A percentile compares a stretch with the other conserved stretches of the same genome.
Evolutionary conservation across 257 asterid species (phyloP).

Genomic region (Solanum pimpinellifolium): DNA sequence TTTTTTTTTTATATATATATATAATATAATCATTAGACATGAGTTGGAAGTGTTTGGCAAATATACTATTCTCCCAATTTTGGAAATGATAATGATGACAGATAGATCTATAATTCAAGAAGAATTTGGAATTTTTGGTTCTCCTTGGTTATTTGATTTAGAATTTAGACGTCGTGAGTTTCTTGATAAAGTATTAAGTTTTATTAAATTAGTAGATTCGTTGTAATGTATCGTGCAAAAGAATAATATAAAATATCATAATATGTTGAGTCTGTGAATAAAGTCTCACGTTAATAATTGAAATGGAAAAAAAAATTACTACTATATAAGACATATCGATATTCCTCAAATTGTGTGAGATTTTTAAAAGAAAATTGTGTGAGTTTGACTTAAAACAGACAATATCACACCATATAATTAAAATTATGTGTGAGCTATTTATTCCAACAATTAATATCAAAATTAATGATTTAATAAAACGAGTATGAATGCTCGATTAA

Average conservation of each 20-base stretch:
- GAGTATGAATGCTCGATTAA: not conserved
- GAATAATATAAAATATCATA: not conserved
- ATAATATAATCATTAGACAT: not conserved
- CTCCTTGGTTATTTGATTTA: not conserved
- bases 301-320: not conserved
- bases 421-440: not conserved
- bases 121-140: not conserved
- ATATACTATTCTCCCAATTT: slow-evolving; percentile 7
- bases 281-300: not conserved
- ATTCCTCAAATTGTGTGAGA: too few species aligned
- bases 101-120: not conserved
- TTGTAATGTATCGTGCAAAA: not conserved
- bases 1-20: too few species aligned
- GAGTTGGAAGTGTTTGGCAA: slow-evolving; percentile 20
- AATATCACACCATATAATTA: not conserved
- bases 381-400: too few species aligned
- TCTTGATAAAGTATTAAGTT: not conserved
- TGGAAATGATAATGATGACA: not conserved
- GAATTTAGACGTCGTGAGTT: not conserved
- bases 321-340: not conserved
- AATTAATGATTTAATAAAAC: too few species aligned
- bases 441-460: not conserved
- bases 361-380: too few species aligned
- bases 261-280: not conserved
- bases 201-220: rapidly evolving